Conservation (phyloP, 2,329 filamentous ascomycete genomes). For the Uncinocarpus reesii region DNA sequence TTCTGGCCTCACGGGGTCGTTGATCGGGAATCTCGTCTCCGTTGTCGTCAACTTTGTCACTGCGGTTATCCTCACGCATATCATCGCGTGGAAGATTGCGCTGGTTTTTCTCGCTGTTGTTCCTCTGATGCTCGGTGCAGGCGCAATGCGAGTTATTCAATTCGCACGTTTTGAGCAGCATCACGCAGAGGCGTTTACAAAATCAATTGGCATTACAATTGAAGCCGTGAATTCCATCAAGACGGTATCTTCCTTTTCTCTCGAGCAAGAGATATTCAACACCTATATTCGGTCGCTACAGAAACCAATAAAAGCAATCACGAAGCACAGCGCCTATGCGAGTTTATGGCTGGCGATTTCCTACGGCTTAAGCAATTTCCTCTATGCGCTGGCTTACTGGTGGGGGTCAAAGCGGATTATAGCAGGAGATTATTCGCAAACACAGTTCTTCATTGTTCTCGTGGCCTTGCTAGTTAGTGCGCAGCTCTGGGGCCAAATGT, state of each 20-base stretch:
- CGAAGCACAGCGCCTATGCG: slow-evolving; percentile 39
- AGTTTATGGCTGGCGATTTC: slow-evolving; percentile 39
- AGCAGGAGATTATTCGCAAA: slow-evolving; percentile 53
- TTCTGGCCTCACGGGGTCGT: slow-evolving; percentile 58
- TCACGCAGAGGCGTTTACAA: slow-evolving; percentile 43
- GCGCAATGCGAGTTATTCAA: slow-evolving; percentile 56
- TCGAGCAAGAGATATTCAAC: slow-evolving; percentile 41
- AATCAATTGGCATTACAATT: slow-evolving; percentile 42
- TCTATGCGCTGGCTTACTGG: slow-evolving; percentile 70
- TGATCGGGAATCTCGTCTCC: slow-evolving; percentile 59
- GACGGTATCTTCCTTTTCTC: slow-evolving; percentile 42
- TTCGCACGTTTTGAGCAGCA: slow-evolving; percentile 50
- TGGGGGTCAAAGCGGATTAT: slow-evolving; percentile 65
- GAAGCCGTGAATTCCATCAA: slow-evolving; percentile 46
- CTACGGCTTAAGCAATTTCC: slow-evolving; percentile 48
- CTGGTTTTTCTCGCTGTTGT: slow-evolving; percentile 60
- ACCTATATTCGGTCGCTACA: slow-evolving; percentile 39
- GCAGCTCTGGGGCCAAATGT: slow-evolving; percentile 63
- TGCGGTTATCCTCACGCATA: slow-evolving; percentile 58
- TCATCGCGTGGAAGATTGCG: slow-evolving; percentile 66
- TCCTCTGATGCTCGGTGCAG: slow-evolving; percentile 57
- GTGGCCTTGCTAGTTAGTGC: slow-evolving; percentile 62
- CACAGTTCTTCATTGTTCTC: slow-evolving; percentile 65
- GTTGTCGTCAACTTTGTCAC: slow-evolving; percentile 58
- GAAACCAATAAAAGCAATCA: slow-evolving; percentile 41